Conservation (phyloP, 2,329 filamentous ascomycete genomes). For the Massarina eburnea region DNA sequence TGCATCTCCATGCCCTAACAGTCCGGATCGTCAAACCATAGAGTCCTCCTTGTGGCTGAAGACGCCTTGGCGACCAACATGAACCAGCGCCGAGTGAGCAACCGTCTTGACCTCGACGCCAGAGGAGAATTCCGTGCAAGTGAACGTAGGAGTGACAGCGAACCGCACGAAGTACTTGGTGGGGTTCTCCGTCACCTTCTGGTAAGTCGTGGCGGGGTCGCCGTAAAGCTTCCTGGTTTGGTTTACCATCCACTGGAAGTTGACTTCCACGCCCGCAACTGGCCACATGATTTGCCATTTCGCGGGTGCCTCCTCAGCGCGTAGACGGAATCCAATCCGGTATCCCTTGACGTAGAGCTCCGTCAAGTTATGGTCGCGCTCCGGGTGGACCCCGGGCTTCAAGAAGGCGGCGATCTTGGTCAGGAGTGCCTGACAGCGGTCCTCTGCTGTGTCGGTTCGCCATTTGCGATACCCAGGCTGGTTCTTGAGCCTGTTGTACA, state of each 20-base stretch:
- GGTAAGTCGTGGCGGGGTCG: constrained; percentile 12
- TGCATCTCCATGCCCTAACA: not conserved
- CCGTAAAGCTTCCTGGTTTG: constrained; percentile 19
- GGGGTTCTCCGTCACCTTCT: constrained; percentile 9
- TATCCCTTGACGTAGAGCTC: constrained; percentile 24
- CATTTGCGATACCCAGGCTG: constrained; percentile 9
- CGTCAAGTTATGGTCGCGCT: constrained; percentile 13
- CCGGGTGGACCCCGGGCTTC: not conserved
- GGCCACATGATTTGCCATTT: constrained; percentile 22
- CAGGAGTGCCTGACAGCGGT: constrained; percentile 3
- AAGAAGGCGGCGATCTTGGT: constrained; percentile 6
- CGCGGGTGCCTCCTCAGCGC: constrained; percentile 13
- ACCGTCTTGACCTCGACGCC: constrained; percentile 15
- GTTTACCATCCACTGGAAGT: constrained; percentile 18
- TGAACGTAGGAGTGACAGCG: constrained; percentile 17
- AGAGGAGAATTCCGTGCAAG: constrained; percentile 9
- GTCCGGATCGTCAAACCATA: not conserved
- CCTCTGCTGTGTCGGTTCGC: constrained; percentile 11
- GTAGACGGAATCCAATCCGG: constrained; percentile 24
- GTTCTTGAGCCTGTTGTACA: constrained; percentile 19
- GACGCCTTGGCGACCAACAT: constrained; percentile 5
- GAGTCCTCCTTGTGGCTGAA: constrained; percentile 1
- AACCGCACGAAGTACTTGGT: constrained; percentile 16
- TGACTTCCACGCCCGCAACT: constrained; percentile 8
- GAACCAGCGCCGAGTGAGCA: constrained; percentile 16